Evolutionary conservation across 495 filamentous ascomycete species (phyloP).

Genomic region (Sordaria brevicollis): DNA sequence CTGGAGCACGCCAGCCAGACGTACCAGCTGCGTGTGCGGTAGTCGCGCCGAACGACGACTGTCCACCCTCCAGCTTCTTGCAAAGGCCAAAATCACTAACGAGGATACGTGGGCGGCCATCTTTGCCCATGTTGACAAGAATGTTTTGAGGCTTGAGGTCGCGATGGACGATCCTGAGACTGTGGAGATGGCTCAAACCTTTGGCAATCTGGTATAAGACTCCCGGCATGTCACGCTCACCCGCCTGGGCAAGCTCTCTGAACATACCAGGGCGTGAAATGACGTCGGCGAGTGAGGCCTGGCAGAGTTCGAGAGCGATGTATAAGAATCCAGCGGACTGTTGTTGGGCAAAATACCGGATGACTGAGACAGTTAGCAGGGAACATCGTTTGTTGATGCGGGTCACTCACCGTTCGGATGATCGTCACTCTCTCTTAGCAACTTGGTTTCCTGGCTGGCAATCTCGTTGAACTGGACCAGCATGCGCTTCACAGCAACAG

Average conservation of each 20-base stretch:
- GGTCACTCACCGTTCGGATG: constrained; percentile 67
- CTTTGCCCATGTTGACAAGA: constrained; percentile 56
- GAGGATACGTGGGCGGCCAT: constrained; percentile 61
- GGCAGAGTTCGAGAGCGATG: constrained; percentile 92
- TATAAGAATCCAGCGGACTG: constrained; percentile 86
- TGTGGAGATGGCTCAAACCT: constrained; percentile 81
- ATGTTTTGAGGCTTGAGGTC: constrained; percentile 98
- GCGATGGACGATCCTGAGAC: constrained; percentile 87
- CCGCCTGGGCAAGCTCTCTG: constrained; percentile 38
- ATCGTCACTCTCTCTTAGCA: constrained; percentile 87
- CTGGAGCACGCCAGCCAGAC: constrained; percentile 90
- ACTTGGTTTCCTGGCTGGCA: constrained; percentile 82
- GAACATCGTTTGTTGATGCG: too few species aligned
- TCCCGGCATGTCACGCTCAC: constrained; percentile 47
- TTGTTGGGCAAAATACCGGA: constrained; percentile 89
- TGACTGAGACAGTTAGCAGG: constrained; percentile 45
- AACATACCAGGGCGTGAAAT: constrained; percentile 52
- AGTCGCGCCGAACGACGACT: constrained; percentile 87
- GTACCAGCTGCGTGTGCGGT: constrained; percentile 91
- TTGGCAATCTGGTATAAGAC: constrained; percentile 78
- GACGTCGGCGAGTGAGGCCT: constrained; percentile 83
- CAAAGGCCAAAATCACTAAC: constrained; percentile 97
- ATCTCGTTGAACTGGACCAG: constrained; percentile 90
- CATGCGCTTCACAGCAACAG: constrained; percentile 96
- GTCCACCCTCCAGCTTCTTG: constrained; percentile 93